Base-by-base conservation (phyloP, 352 stramenopile species). In the Pythium rishiriense region DNA sequence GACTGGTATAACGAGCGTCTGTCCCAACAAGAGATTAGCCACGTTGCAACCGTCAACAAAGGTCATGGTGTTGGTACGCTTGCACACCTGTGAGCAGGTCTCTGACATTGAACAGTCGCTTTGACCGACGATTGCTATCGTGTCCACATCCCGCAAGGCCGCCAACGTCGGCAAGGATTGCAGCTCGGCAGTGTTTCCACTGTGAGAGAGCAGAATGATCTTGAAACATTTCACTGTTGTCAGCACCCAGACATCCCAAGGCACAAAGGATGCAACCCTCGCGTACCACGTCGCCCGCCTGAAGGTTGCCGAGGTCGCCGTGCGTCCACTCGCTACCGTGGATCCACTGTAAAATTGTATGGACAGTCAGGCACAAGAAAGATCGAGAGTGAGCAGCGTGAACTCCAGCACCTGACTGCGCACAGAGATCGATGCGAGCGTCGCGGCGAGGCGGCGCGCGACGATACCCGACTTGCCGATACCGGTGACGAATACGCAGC, bases 401-500 rank as follows among this genome's bases (percentile, higher is more conserved):
- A 24, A 48, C 17, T 24, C 8, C 22, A 53, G 15, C 29, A 92
- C 83, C 62, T 87, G 84, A 46, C 82, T 90, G 35, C 73, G 82
- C 39, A 93, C 66, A 4, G 86, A 90, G 41, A 94, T 75, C 17
- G 86, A 93, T 6, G 82, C 73, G 4, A 94, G 55, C 15, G 83
- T 88, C 4, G 84, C 89, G 10, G 84, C 86, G 21, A 94, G 70
- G 22, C 86, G 74, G 19, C 73, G 78, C 24, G 83, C 86, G 2
- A 94, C 83, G 21, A 90, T 83, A 21, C 79, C 83, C 3, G 86
- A 94, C 65, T 94, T 94, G 65, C 86, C 86, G 19, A 94, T 88
- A 19, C 86, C 86, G 7, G 82, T 92, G 25, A 87, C 72, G 59
- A 82, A 92, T 22, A 94, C 66, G 15, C 74, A 68, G 17, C 72